A percentile compares a stretch with the other conserved stretches of the same genome.
Evolutionary conservation across 768 basidiomycete genomes (phyloP).

Genomic region (Lyophyllum atratum): DNA sequence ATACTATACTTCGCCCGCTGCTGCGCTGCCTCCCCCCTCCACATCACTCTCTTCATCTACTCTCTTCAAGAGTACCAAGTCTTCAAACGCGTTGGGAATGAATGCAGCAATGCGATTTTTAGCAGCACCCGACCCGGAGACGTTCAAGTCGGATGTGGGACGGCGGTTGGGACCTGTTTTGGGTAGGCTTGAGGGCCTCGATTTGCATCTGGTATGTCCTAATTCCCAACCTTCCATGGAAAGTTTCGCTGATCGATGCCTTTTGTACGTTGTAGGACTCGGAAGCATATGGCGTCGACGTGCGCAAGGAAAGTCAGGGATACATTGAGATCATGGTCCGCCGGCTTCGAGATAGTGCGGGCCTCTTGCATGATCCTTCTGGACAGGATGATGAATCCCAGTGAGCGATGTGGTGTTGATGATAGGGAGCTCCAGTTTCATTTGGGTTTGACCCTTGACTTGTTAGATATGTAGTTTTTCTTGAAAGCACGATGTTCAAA

Average conservation of each 20-base stretch:
- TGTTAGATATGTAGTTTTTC: too few species aligned
- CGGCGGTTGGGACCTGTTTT: slow-evolving; percentile 57
- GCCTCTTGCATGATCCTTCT: slow-evolving; percentile 35
- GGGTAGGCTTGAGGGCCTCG: slow-evolving; percentile 52
- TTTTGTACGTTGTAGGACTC: slow-evolving; percentile 30
- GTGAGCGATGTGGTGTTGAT: not conserved
- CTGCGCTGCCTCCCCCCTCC: slow-evolving; percentile 13
- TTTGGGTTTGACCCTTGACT: too few species aligned
- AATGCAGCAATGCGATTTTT: slow-evolving; percentile 56
- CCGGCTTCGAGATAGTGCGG: slow-evolving; percentile 64
- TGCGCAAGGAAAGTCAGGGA: slow-evolving; percentile 46
- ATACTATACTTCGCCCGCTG: slow-evolving; percentile 49
- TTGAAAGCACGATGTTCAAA: too few species aligned
- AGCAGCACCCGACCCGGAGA: slow-evolving; percentile 54
- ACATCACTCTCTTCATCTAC: slow-evolving; percentile 12
- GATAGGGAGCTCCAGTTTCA: too few species aligned
- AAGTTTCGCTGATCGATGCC: not conserved
- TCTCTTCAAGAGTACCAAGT: slow-evolving; percentile 15
- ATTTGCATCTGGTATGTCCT: slow-evolving; percentile 40
- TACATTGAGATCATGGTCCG: slow-evolving; percentile 80
- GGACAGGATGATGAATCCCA: not conserved
- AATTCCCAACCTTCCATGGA: not conserved
- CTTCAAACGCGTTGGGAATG: slow-evolving; percentile 21
- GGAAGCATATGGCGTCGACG: slow-evolving; percentile 45
- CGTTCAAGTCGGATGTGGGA: slow-evolving; percentile 59